Evolutionary conservation across 768 basidiomycete species (phyloP).

Genomic region (Tricholoma saponaceum): DNA sequence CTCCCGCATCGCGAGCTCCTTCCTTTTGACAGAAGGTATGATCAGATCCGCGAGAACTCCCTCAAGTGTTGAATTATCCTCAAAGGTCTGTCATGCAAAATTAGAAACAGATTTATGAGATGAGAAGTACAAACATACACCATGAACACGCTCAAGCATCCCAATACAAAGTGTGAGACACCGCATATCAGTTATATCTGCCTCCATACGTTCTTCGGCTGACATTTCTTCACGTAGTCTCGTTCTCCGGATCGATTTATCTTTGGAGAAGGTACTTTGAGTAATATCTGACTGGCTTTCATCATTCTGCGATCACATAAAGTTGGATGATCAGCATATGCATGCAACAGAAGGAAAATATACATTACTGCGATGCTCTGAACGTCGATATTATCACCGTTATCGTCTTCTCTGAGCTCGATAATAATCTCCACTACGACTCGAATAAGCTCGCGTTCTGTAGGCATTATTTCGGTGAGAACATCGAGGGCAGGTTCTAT

Average conservation of each 20-base stretch:
- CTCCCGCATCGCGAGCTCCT: constrained; percentile 77
- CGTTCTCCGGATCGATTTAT: constrained; percentile 25
- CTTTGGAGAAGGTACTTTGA: constrained; percentile 22
- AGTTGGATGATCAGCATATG: background rate
- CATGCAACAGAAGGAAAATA: background rate
- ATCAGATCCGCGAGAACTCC: constrained; percentile 84
- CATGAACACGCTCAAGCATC: constrained; percentile 87
- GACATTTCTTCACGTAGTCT: constrained; percentile 58
- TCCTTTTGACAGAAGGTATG: constrained; percentile 85
- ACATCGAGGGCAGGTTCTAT: constrained; percentile 84
- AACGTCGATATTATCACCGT: constrained; percentile 31
- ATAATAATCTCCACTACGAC: constrained; percentile 87
- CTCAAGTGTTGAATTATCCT: constrained; percentile 77
- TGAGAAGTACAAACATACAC: constrained; percentile 49
- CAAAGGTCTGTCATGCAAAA: constrained; percentile 54
- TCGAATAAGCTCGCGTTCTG: constrained; percentile 81
- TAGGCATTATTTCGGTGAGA: constrained; percentile 74
- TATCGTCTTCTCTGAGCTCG: constrained; percentile 54
- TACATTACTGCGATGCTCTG: constrained; percentile 14
- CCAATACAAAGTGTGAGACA: constrained; percentile 82
- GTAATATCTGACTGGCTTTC: constrained; percentile 25
- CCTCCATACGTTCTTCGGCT: constrained; percentile 58
- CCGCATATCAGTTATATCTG: constrained; percentile 73
- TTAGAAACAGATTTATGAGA: constrained; percentile 1
- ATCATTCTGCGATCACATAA: constrained; percentile 11